phyloP scores from a whole-genome alignment of 192 early-diverging fungal genomes.

The Umbelopsis sp. region DNA sequence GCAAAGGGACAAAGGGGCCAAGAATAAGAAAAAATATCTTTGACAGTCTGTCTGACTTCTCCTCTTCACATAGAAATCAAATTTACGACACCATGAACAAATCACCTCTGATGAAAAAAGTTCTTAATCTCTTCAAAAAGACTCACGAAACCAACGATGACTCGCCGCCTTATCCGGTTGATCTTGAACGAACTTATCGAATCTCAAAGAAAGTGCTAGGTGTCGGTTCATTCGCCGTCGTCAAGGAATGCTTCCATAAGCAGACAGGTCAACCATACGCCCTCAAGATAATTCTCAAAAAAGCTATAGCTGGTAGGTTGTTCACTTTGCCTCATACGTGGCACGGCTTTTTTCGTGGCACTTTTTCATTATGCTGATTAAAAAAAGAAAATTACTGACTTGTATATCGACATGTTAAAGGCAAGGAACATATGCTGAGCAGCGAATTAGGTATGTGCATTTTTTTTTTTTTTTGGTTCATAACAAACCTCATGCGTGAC shows the following conservation, averaged over 20 bases:
- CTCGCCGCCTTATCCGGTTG: slow-evolving; percentile 26
- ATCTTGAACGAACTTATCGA: slow-evolving; percentile 35
- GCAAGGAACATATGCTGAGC: slow-evolving; percentile 62
- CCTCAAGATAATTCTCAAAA: slow-evolving; percentile 76
- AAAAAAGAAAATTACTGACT: background rate
- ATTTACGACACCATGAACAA: slow-evolving; percentile 29
- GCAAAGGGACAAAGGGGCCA: background rate
- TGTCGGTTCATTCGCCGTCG: slow-evolving; percentile 61
- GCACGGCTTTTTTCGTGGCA: slow-evolving; percentile 10
- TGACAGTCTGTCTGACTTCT: background rate
- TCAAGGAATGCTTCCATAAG: slow-evolving; percentile 67
- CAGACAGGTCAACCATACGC: slow-evolving; percentile 61
- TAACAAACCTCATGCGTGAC: no score
- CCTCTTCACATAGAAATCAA: background rate
- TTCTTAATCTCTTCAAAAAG: slow-evolving; percentile 43
- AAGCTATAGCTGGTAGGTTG: slow-evolving; percentile 43
- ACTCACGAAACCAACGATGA: slow-evolving; percentile 37
- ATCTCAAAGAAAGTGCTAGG: slow-evolving; percentile 51
- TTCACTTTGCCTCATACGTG: background rate
- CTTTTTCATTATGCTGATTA: slow-evolving; percentile 3
- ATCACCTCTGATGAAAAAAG: slow-evolving; percentile 35
- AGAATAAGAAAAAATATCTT: background rate
- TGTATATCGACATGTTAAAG: slow-evolving; percentile 25
- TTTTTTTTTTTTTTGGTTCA: no score
- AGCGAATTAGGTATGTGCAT: slow-evolving; percentile 57